Base-by-base conservation (phyloP, 208 protist species). In the Naegleria lovaniensis region DNA sequence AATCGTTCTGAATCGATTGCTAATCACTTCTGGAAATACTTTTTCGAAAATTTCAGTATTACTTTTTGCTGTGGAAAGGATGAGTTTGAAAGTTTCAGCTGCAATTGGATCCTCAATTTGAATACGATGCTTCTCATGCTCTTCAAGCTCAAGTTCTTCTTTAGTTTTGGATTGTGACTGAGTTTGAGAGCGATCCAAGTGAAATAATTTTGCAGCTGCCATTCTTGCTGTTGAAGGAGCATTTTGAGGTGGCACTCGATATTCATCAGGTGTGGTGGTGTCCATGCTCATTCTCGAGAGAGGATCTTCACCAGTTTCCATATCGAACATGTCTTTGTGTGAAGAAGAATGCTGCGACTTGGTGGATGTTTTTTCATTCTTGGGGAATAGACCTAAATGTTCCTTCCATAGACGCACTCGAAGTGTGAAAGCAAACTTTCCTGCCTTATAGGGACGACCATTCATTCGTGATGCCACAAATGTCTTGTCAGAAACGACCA, bases 401-500 rank as follows among this genome's bases (percentile, higher is more conserved):
- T 89, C 86, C 19, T 40, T 76, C 51, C 83, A 92, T 6, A 92
- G 25, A 40, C 16, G 33, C 2, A 39, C 39, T 90, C 91, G 6
- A 0, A 92, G 15, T 59, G 19, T n/a, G 13, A 85, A 67, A 29
- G 91, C 85, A 90, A 92, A 90, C 59, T 89, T 52, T 79, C 76
- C 79, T 22, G 88, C 91, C 6, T 83, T 52, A 25, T 75, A 91
- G 19, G 5, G 9, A 89, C 85, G 1, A 36, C 89, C 89, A 89
- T 91, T 91, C 58, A 92, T 92, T 13, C 25, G 0, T 5, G 16
- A 88, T 38, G 9, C 0, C 0, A 67, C n/a, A 48, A 83, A 90
- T 48, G 91, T 40, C 5, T 85, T 86, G 36, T 92, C 91, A 67
- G 59, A 36, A 59, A 91, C 79, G n/a, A 91, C 83, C 3, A 88